phyloP scores from a whole-genome alignment of 1,284 basidiomycete genomes.

The Fistulina hepatica region DNA sequence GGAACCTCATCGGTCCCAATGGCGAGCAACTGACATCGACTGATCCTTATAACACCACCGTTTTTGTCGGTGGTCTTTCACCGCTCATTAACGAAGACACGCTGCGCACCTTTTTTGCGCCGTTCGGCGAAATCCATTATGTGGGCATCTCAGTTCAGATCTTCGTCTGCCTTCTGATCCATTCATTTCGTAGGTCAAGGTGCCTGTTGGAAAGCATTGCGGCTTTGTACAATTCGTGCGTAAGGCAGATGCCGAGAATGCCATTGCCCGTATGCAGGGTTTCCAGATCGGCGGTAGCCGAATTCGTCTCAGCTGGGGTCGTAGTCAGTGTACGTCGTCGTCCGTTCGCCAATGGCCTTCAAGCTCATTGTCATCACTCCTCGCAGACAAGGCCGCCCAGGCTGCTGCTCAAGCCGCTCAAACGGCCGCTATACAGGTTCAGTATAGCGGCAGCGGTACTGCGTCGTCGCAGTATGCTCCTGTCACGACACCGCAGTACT shows the following conservation, averaged over 20 bases:
- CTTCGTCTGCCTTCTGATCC: constrained; percentile 1
- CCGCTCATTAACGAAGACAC: constrained; percentile 83
- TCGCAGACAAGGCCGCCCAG: constrained; percentile 72
- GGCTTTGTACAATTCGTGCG: constrained; percentile 91
- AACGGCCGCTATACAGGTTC: constrained; percentile 50
- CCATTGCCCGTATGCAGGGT: constrained; percentile 93
- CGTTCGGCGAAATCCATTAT: constrained; percentile 86
- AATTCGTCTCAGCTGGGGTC: constrained; percentile 86
- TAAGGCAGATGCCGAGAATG: constrained; percentile 82
- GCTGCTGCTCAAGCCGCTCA: constrained; percentile 76
- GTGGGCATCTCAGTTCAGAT: constrained; percentile 36
- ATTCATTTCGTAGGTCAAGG: constrained; percentile 65
- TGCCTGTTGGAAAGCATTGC: constrained; percentile 88
- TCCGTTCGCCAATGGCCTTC: too few relatives aligned
- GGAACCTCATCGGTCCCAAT: constrained; percentile 71
- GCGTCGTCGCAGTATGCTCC: constrained; percentile 1
- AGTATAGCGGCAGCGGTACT: too few relatives aligned
- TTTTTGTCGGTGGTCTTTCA: constrained; percentile 81
- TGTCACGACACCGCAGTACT: constrained; percentile 26
- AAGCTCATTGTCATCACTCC: too few relatives aligned
- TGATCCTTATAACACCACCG: constrained; percentile 86
- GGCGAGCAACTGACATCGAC: constrained; percentile 73
- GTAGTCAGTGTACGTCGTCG: constrained; percentile 79
- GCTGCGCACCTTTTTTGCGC: constrained; percentile 74
- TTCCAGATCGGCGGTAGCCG: constrained; percentile 85